Evolutionary conservation across 768 basidiomycete species (phyloP), one percentile per base, ranked within the genome.

Genomic region (Podaxis sp.): DNA sequence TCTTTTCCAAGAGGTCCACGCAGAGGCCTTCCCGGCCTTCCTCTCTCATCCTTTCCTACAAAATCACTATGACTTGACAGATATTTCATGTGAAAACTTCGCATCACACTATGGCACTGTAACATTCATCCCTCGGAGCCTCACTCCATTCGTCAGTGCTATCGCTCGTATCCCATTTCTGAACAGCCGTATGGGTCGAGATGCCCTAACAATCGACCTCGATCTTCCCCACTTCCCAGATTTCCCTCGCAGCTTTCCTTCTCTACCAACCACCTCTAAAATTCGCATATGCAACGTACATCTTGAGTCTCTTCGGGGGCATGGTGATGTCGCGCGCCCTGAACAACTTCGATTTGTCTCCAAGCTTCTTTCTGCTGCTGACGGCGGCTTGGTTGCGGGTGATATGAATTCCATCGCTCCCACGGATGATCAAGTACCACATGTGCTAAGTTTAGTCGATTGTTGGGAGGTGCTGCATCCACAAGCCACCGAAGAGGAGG

Each of bases 401-500:
- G 60, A 61, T 27, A 61, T 61, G 60, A 61, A 61, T 41, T 19
- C 52, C 7, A 61, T 61, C 29, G 52, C 53, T 43, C 60, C 60
- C 24, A 33, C 33, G 24, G 60, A 61, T 36, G 19, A 55, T 11
- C 41, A 43, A 47, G 41, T 46, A 17, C 53, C 60, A 22, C 43
- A 33, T 19, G 37, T 12, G 2, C 25, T 49, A 8, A 53, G 53
- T 24, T 47, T 55, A 19, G 15, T 22, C 55, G 60, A 61, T 24
- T 54, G 52, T 36, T 61, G 60, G 60, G 52, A 55, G 36, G 53
- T 12, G 43, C 4, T 61, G n/a, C 52, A 55, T 24, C 53, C 60
- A 43, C 25, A 55, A 43, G 60, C 52, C 11, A 4, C 54, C 25
- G 19, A 25, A 19, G 54, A 55, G 29, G 41, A 54, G 2, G 54